Percentiles rank a stretch among this genome's conserved stretches.
Evolutionary conservation across 2,329 filamentous ascomycete species (phyloP).

Genomic region (Cercospora citrullina): DNA sequence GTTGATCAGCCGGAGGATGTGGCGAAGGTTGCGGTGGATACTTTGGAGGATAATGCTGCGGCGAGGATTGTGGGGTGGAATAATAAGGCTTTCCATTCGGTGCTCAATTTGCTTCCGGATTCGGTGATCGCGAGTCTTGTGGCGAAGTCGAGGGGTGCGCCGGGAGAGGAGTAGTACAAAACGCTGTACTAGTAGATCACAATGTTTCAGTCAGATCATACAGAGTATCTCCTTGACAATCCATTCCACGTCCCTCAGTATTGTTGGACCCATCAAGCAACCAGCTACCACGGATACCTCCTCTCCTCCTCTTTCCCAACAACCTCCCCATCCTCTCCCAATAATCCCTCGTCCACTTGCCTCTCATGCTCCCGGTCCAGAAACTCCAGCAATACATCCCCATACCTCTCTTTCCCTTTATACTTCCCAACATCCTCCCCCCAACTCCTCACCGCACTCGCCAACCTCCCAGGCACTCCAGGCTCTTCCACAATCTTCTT

Average conservation of each 20-base stretch:
- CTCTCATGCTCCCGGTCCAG: constrained; percentile 72
- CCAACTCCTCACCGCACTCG: constrained; percentile 79
- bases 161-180: neutral
- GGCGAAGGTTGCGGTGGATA: too few species aligned
- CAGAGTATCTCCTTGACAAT: too few species aligned
- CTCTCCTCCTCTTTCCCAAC: constrained; percentile 61
- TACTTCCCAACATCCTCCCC: constrained; percentile 73
- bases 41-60: too few species aligned
- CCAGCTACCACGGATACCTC: constrained; percentile 59
- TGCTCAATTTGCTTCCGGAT: too few species aligned
- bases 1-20: too few species aligned
- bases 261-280: neutral
- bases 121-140: too few species aligned
- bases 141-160: too few species aligned
- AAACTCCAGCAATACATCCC: constrained; percentile 71
- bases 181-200: too few species aligned
- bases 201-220: too few species aligned
- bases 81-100: too few species aligned
- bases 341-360: constrained; percentile 67
- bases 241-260: neutral
- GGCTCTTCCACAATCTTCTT: constrained; percentile 67
- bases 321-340: constrained; percentile 35
- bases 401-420: constrained; percentile 75
- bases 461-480: constrained; percentile 75
- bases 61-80: too few species aligned